Conservation (phyloP, 176 grass and related monocot genomes). For the Saccharum officinarum region DNA sequence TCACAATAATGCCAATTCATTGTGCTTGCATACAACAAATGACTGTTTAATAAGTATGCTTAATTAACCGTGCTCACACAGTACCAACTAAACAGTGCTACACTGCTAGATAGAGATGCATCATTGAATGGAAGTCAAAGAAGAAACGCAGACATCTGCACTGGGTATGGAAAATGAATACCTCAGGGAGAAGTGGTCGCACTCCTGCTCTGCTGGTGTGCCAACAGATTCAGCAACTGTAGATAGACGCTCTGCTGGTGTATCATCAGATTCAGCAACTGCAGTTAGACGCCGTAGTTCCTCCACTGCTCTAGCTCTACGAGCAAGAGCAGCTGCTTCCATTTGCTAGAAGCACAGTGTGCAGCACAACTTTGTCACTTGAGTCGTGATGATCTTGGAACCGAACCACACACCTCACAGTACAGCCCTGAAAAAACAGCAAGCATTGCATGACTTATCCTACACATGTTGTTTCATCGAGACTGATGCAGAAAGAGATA, state of each 20-base stretch:
- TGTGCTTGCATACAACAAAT: neutral
- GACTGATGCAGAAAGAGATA: neutral
- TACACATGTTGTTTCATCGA: neutral
- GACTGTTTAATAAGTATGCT: neutral
- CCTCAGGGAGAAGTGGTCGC: slow-evolving; percentile 83
- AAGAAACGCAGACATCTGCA: neutral
- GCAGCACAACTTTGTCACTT: neutral
- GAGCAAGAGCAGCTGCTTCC: slow-evolving; percentile 32
- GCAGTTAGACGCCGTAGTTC: slow-evolving; percentile 18
- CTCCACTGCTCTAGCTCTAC: slow-evolving; percentile 14
- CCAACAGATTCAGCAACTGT: slow-evolving; percentile 28
- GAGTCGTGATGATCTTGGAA: slow-evolving; percentile 7
- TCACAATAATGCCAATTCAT: neutral
- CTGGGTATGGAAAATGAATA: slow-evolving; percentile 38
- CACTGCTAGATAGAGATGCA: neutral
- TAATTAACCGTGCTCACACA: neutral
- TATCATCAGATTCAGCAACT: slow-evolving; percentile 10
- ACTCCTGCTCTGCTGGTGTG: slow-evolving; percentile 33
- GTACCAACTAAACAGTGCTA: slow-evolving; percentile 10
- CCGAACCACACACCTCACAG: neutral
- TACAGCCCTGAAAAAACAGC: neutral
- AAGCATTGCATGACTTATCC: neutral
- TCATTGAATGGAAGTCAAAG: slow-evolving; percentile 25
- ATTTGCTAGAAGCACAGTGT: neutral
- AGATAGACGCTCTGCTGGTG: slow-evolving; percentile 2